Percentiles rank a stretch among this genome's conserved stretches.
phyloP scores from a whole-genome alignment of 139 green algal species.

The Trebouxia sp. region DNA sequence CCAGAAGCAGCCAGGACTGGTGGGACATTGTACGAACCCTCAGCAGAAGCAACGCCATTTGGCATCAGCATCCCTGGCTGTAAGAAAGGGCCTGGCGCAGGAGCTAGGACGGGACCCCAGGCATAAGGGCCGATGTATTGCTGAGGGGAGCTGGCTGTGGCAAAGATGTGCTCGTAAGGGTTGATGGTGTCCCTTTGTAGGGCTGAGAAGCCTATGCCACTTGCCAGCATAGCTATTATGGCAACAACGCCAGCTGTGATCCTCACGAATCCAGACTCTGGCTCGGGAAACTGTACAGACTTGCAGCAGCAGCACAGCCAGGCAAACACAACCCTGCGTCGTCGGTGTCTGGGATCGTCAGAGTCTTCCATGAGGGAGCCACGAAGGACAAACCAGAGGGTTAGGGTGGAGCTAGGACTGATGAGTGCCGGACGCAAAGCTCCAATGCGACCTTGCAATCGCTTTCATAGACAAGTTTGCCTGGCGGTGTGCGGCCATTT shows the following conservation, averaged over 20 bases:
- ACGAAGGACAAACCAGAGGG: too few species aligned
- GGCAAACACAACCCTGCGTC: not conserved
- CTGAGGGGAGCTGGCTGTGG: not conserved
- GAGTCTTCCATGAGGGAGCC: not conserved
- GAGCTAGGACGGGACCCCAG: not conserved
- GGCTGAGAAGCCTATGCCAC: slow-evolving; percentile 4
- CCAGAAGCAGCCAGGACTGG: not conserved
- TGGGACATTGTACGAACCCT: not conserved
- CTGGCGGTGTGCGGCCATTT: too few species aligned
- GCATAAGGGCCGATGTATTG: not conserved
- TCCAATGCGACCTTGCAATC: too few species aligned
- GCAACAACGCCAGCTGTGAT: not conserved
- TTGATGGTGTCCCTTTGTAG: not conserved
- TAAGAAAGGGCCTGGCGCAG: not conserved
- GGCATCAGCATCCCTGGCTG: not conserved
- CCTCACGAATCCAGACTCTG: not conserved
- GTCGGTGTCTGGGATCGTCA: not conserved
- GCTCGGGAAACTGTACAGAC: not conserved
- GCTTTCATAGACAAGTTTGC: too few species aligned
- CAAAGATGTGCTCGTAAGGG: not conserved
- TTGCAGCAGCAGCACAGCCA: not conserved
- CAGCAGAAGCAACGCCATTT: not conserved
- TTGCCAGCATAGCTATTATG: not conserved
- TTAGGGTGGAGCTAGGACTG: too few species aligned
- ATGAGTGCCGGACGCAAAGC: too few species aligned